Evolutionary conservation across 2,329 filamentous ascomycete genomes (phyloP).

Genomic region (Sporothrix phasma): DNA sequence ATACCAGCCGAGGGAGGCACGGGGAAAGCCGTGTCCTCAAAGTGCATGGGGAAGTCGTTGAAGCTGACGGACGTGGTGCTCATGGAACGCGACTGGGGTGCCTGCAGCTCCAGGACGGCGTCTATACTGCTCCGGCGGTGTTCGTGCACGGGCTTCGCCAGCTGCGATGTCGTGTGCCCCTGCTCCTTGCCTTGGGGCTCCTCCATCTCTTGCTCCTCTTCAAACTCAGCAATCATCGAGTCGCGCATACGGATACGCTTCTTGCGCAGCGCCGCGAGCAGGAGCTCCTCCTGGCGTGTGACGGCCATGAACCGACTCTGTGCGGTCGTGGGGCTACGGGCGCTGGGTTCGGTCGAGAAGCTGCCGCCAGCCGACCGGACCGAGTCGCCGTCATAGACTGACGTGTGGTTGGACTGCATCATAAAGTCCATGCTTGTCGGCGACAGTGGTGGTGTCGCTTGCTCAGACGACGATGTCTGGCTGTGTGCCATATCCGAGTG

Average conservation of each 20-base stretch:
- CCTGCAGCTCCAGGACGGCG: slow-evolving; percentile 11
- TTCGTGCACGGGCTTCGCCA: slow-evolving; percentile 5
- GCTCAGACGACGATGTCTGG: neutral
- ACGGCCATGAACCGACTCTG: slow-evolving; percentile 44
- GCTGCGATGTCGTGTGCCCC: neutral
- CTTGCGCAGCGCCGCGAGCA: slow-evolving; percentile 45
- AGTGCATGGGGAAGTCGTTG: slow-evolving; percentile 11
- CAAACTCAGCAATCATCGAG: slow-evolving; percentile 34
- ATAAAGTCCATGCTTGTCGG: slow-evolving; percentile 43
- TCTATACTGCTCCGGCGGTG: slow-evolving; percentile 2
- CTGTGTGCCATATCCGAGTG: neutral
- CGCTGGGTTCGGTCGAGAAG: slow-evolving; percentile 12
- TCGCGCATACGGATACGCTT: slow-evolving; percentile 48
- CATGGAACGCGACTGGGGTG: slow-evolving; percentile 5
- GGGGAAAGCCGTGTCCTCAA: slow-evolving; percentile 11
- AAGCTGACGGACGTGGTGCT: slow-evolving; percentile 12
- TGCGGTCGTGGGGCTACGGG: slow-evolving; percentile 16
- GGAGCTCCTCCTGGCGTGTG: slow-evolving; percentile 48
- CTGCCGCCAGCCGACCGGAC: slow-evolving; percentile 9
- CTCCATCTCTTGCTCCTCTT: slow-evolving; percentile 25
- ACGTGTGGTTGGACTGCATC: slow-evolving; percentile 27
- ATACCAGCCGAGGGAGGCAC: slow-evolving; percentile 5
- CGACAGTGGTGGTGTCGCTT: slow-evolving; percentile 39
- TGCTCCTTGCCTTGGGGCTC: neutral
- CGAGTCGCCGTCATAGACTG: slow-evolving; percentile 17